Evolutionary conservation across 1,139 yeast genomes (phyloP).

Genomic region (Candida tropicalis): DNA sequence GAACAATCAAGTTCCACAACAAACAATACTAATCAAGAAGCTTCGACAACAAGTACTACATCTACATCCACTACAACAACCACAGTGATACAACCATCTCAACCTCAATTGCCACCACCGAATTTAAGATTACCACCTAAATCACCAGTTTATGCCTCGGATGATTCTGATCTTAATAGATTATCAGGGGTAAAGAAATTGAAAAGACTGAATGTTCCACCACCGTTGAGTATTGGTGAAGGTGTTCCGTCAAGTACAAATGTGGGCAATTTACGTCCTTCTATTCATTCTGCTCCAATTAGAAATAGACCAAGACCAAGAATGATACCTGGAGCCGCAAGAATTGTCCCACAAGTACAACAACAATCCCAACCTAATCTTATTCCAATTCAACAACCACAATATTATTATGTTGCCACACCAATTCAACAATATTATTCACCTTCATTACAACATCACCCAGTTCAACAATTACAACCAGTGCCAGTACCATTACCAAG

Average conservation of each 20-base stretch:
- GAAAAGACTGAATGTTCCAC: conserved; percentile 47
- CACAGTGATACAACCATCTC: conserved; percentile 3
- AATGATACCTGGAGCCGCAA: conserved; percentile 6
- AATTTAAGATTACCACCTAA: conserved; percentile 1
- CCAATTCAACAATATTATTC: conserved; percentile 12
- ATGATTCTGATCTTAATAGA: conserved; percentile 15
- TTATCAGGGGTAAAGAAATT: conserved; percentile 25
- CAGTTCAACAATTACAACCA: conserved; percentile 7
- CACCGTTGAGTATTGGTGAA: conserved; percentile 38
- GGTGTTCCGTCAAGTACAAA: not conserved
- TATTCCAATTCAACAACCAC: conserved; percentile 6
- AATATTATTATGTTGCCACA: conserved; percentile 8
- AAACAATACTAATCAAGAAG: conserved; percentile 10
- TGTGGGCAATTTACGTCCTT: conserved; percentile 23
- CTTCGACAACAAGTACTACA: conserved; percentile 8
- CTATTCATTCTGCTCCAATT: conserved; percentile 50
- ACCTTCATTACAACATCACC: conserved; percentile 8
- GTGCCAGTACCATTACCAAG: conserved; percentile 6
- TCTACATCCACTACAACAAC: conserved; percentile 7
- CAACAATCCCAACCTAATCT: conserved; percentile 8
- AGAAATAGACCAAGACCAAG: conserved; percentile 19
- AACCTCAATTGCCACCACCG: conserved; percentile 5
- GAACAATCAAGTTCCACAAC: conserved; percentile 5
- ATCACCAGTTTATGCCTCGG: conserved; percentile 17
- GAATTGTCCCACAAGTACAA: conserved; percentile 7